Evolutionary conservation across 2,329 filamentous ascomycete species (phyloP), one percentile per base, ranked within the genome.

Genomic region (Pyrenochaeta sp.): DNA sequence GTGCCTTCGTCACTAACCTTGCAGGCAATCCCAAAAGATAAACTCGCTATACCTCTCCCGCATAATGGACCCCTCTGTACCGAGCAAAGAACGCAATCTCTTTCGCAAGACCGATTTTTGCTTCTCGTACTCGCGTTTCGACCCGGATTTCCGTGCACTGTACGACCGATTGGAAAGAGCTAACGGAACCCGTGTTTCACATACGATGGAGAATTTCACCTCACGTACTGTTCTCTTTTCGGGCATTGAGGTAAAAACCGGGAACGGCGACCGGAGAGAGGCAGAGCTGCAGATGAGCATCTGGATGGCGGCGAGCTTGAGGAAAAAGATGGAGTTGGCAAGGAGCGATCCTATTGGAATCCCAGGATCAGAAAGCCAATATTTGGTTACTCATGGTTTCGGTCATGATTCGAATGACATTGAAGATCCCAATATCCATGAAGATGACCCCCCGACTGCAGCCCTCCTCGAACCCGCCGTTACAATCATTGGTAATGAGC

Each of bases 261-360:
- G 40, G n/a, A 48, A 27, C 17, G 49, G 55, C 37, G 43, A 46
- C 35, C 23, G 40, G 8, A 50, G 37, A 7, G 44, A 55, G 26
- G 49, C 49, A 11, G 49, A 56, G 26, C 39, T 52, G 2, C 50
- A 59, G 36, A 50, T 55, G 17, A 53, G 56, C 30, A 48, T 60
- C 44, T 53, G 46, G 44, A 55, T 55, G 6, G 49, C 55, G 6
- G 53, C 53, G 31, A 38, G 26, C 29, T 41, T 58, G 34, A 53
- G 53, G 21, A 60, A 60, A 28, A 60, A 58, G 41, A 28, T 29
- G 35, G 35, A 60, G 22, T 46, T 60, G 13, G 49, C 51, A 28
- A 34, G 31, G 28, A 30, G 30, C 6, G 38, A 51, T 6, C 31
- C 43, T 19, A 26, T 31, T 28, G 15, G 18, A 26, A n/a, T n/a